phyloP scores from a whole-genome alignment of 805 yeast species.

The Lipomyces sp. region DNA sequence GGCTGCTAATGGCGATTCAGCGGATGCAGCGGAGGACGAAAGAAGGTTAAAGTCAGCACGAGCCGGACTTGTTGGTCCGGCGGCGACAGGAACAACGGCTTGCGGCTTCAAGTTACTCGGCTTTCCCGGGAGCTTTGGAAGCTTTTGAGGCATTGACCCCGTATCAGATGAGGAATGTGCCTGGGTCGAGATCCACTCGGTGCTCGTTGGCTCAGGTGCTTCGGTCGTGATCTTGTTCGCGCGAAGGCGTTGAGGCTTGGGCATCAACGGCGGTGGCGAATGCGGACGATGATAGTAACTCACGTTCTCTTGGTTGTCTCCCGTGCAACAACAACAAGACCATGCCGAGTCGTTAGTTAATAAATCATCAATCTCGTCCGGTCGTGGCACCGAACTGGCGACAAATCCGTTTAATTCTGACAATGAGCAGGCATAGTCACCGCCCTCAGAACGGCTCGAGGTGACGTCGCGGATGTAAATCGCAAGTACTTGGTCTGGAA shows the following conservation, averaged over 20 bases:
- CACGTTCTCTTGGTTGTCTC: slow-evolving; percentile 9
- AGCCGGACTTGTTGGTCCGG: not conserved
- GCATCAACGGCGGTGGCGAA: slow-evolving; percentile 36
- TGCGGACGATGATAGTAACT: slow-evolving; percentile 35
- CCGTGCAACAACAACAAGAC: slow-evolving; percentile 32
- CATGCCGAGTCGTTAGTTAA: slow-evolving; percentile 31
- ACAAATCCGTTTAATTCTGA: slow-evolving; percentile 36
- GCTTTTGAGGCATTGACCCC: slow-evolving; percentile 6
- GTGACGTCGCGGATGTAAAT: slow-evolving; percentile 80
- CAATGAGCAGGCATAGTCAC: slow-evolving; percentile 21
- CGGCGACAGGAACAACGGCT: slow-evolving; percentile 5
- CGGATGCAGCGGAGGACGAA: slow-evolving; percentile 31
- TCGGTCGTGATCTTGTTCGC: slow-evolving; percentile 25
- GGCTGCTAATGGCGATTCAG: slow-evolving; percentile 29
- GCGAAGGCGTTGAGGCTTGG: slow-evolving; percentile 30
- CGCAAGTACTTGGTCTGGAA: slow-evolving; percentile 68
- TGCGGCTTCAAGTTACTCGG: slow-evolving; percentile 29
- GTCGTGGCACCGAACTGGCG: slow-evolving; percentile 43
- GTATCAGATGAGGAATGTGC: not conserved
- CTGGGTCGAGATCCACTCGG: slow-evolving; percentile 25
- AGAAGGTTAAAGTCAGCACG: slow-evolving; percentile 23
- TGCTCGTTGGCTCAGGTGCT: slow-evolving; percentile 22
- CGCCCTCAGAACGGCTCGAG: slow-evolving; percentile 36
- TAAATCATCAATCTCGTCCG: slow-evolving; percentile 39
- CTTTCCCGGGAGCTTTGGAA: slow-evolving; percentile 33